Evolutionary conservation across 2,329 filamentous ascomycete genomes (phyloP).

Genomic region (Orbilia javanica): DNA sequence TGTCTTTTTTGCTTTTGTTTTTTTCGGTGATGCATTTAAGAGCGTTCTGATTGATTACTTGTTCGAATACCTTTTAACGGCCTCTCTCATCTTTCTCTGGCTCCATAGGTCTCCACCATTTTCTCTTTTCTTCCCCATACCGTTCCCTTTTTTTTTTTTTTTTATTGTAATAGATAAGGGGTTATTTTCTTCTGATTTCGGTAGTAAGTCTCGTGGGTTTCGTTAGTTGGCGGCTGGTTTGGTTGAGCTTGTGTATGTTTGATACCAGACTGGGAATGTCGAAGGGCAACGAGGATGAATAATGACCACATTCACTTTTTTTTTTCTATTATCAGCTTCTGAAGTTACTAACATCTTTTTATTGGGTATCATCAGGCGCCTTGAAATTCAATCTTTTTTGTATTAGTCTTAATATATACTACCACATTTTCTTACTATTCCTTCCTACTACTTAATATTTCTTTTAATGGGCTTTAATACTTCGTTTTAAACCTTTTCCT

Average conservation of each 20-base stretch:
- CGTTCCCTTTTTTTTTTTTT: background rate
- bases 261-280: constrained; percentile 23
- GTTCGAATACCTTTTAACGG: constrained; percentile 9
- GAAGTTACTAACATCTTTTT: background rate
- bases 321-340: constrained; percentile 13
- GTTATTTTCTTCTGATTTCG: constrained; percentile 7
- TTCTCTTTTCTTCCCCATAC: background rate
- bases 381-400: constrained; percentile 11
- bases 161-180: constrained; percentile 17
- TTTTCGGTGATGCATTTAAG: constrained; percentile 8
- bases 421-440: background rate
- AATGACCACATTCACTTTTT: constrained; percentile 26
- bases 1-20: background rate
- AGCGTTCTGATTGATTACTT: constrained; percentile 5
- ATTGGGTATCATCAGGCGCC: constrained; percentile 20
- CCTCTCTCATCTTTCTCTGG: background rate
- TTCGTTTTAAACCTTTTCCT: background rate
- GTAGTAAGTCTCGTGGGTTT: constrained; percentile 13
- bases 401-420: constrained; percentile 22
- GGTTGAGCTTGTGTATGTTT: constrained; percentile 13
- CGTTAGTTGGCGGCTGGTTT: constrained; percentile 7
- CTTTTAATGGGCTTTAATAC: background rate
- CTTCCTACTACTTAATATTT: background rate
- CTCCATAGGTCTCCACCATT: background rate
- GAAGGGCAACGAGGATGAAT: constrained; percentile 20